Conservation (phyloP, 352 stramenopile species). For the Elongisporangium senticosum region DNA sequence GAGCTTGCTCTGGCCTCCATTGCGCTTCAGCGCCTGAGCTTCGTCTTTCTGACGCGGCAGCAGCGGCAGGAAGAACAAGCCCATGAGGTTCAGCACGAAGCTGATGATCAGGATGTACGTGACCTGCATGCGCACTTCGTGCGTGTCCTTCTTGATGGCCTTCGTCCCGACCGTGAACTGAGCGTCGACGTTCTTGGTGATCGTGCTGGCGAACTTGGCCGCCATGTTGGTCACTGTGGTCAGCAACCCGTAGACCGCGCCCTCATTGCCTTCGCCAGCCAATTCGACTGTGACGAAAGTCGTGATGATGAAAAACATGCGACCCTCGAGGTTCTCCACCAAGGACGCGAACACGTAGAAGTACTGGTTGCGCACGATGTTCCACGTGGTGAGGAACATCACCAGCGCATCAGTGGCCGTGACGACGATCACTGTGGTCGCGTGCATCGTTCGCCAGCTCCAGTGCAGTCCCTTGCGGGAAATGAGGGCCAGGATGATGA, state of each 20-base stretch:
- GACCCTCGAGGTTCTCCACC: neutral
- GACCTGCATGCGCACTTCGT: conserved; percentile 11
- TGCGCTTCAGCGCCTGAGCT: conserved; percentile 10
- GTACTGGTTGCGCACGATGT: conserved; percentile 17
- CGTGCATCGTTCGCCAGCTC: conserved; percentile 6
- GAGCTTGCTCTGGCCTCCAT: conserved; percentile 12
- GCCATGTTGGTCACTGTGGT: conserved; percentile 31
- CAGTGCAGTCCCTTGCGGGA: conserved; percentile 16
- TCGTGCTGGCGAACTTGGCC: conserved; percentile 18
- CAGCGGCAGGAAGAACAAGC: conserved; percentile 13
- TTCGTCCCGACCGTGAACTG: conserved; percentile 20
- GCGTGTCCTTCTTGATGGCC: conserved; percentile 13
- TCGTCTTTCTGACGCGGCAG: conserved; percentile 22
- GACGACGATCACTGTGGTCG: conserved; percentile 1
- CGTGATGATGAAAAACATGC: conserved; percentile 13
- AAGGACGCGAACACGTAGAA: conserved; percentile 12
- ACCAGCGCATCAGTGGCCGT: conserved; percentile 1
- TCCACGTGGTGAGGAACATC: conserved; percentile 5
- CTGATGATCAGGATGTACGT: conserved; percentile 17
- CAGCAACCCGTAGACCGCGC: conserved; percentile 17
- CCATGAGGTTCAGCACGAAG: conserved; percentile 7
- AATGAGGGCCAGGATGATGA: conserved; percentile 9
- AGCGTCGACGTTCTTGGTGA: conserved; percentile 24
- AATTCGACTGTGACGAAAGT: conserved; percentile 17
- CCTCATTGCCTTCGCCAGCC: conserved; percentile 16